Base-by-base conservation (phyloP, 257 asterid species). In the Fraxinus pennsylvanica region DNA sequence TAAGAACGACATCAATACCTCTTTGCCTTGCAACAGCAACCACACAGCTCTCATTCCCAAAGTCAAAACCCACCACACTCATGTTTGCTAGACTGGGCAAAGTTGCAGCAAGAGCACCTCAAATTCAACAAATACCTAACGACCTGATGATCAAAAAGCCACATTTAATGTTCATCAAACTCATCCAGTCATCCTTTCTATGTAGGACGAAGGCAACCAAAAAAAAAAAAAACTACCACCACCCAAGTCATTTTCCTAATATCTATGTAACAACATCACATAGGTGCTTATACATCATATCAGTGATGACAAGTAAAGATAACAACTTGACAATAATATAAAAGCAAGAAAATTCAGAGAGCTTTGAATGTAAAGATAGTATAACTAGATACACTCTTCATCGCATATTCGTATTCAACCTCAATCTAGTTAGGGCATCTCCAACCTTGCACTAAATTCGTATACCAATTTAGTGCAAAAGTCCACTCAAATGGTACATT, bases 21-120 rank as follows among this genome's bases (percentile, higher is more conserved):
- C 91, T 80, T 47, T 87, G 91, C 74, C 89, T 78, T 9, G 91
- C 91, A 80, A 87, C 91, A 0, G 91, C 91, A 50, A 87, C 88
- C 27, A 87, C 91, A 35, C 89, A 77, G 38, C 89, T 87, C 74
- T 87, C 89, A 19, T 87, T 87, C 50, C 91, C 89, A 5, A 87
- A 78, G 65, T 87, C 91, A 82, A 87, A 87, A 73, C 91, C 91
- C 47, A 87, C 91, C 76, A 87, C 91, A 35, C 91, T 87, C 91
- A 87, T 87, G 76, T 81, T 85, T 79, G 82, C 76, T 47, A 69
- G 67, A 52, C 41, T 22, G 71, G 30, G 36, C 22, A 65, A 36
- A 30, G 71, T 57, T 21, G 67, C 71, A 19, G n/a, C 47, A 15
- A 32, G 35, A 43, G 63, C 71, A 21, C 45, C 77, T 35, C 74